Conservation (phyloP, 2,329 filamentous ascomycete species). For the Neofusicoccum kwambonambiense region DNA sequence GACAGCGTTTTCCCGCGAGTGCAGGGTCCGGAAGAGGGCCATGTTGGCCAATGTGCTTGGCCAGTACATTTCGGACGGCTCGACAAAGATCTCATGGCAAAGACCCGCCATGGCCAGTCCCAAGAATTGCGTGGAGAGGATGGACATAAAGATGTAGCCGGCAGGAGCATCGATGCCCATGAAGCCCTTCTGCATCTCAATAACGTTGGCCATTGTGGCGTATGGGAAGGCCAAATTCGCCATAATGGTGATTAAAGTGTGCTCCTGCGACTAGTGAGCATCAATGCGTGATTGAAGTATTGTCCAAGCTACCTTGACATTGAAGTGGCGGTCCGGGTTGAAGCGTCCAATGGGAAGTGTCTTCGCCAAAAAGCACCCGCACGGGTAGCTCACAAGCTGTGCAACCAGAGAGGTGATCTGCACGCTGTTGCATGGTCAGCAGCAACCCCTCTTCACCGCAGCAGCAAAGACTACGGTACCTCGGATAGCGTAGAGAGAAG, state of each 20-base stretch:
- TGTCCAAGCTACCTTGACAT: conserved; percentile 55
- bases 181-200: conserved; percentile 50
- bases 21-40: conserved; percentile 70
- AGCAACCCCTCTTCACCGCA: conserved; percentile 59
- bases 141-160: conserved; percentile 46
- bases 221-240: conserved; percentile 63
- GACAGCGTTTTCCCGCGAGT: conserved; percentile 63
- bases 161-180: conserved; percentile 21
- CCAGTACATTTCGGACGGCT: conserved; percentile 71
- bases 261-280: background rate
- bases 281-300: no score
- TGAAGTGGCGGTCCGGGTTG: conserved; percentile 65
- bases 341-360: conserved; percentile 54
- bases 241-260: conserved; percentile 6
- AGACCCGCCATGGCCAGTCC: conserved; percentile 28
- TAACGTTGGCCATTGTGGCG: conserved; percentile 64
- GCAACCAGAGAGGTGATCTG: conserved; percentile 32
- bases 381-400: conserved; percentile 62
- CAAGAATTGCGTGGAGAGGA: conserved; percentile 66
- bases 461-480: conserved; percentile 52
- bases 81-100: conserved; percentile 28
- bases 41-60: conserved; percentile 65
- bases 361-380: conserved; percentile 50
- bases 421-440: conserved; percentile 32
- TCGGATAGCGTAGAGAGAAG: conserved; percentile 60